A percentile compares a stretch with the other conserved stretches of the same genome.
phyloP scores from a whole-genome alignment of 768 basidiomycete species.

The Mrakia hoshinonis region DNA sequence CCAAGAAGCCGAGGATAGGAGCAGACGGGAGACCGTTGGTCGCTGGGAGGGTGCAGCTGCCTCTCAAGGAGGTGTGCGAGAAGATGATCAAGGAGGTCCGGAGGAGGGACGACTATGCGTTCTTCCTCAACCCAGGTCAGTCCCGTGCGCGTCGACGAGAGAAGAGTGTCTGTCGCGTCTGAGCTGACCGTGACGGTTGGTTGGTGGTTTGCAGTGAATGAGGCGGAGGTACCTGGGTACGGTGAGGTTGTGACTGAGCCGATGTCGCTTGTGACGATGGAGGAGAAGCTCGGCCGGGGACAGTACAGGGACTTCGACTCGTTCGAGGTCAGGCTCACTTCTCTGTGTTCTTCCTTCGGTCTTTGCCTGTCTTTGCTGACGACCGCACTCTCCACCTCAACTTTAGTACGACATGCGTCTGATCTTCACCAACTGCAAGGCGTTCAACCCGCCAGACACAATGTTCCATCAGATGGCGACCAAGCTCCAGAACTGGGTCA shows the following conservation, averaged over 20 bases:
- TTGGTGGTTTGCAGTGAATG: background rate
- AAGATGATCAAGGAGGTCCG: constrained; percentile 21
- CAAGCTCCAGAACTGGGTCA: constrained; percentile 25
- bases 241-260: constrained; percentile 81
- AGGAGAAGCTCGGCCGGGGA: constrained; percentile 65
- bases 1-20: background rate
- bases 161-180: background rate
- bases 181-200: background rate
- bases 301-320: constrained; percentile 49
- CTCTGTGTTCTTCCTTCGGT: background rate
- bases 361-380: too few relatives aligned
- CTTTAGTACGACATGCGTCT: constrained; percentile 71
- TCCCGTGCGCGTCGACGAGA: background rate
- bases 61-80: constrained; percentile 23
- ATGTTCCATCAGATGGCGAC: constrained; percentile 18
- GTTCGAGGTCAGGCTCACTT: constrained; percentile 31
- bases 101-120: constrained; percentile 21
- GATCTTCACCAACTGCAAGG: constrained; percentile 87
- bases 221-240: constrained; percentile 40
- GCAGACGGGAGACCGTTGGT: constrained; percentile 22
- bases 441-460: constrained; percentile 85
- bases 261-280: constrained; percentile 88
- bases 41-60: constrained; percentile 17
- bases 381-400: background rate
- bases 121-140: constrained; percentile 27